phyloP scores from a whole-genome alignment of 257 asterid species.

The Ajuga chamaepitys region DNA sequence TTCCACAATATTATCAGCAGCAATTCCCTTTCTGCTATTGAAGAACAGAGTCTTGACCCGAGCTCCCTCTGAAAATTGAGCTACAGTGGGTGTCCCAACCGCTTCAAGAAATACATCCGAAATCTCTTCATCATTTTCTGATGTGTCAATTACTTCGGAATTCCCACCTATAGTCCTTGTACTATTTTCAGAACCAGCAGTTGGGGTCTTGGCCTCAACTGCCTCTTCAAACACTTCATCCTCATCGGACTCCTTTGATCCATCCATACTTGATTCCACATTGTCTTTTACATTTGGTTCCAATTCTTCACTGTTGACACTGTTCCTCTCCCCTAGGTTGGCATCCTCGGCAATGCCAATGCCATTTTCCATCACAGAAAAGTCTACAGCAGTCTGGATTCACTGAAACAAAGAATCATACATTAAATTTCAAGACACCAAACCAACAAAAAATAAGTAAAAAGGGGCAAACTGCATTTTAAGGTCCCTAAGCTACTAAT shows the following conservation, averaged over 20 bases:
- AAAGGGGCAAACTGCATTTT: no score
- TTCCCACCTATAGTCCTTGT: constrained; percentile 7
- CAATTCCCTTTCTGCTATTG: constrained; percentile 17
- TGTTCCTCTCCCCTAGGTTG: constrained; percentile 31
- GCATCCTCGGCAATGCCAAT: constrained; percentile 31
- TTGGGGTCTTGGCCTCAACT: constrained; percentile 26
- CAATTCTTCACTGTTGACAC: constrained; percentile 20
- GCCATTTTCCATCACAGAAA: constrained; percentile 61
- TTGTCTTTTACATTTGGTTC: constrained; percentile 23
- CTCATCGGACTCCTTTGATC: constrained; percentile 29
- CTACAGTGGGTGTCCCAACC: constrained; percentile 22
- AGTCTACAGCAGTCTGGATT: constrained; percentile 29
- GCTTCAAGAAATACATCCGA: constrained; percentile 30
- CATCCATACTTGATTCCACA: constrained; percentile 25
- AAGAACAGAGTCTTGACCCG: constrained; percentile 17
- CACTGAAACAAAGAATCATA: constrained; percentile 16
- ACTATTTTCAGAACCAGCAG: constrained; percentile 16
- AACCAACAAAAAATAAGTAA: background rate
- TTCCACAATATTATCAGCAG: constrained; percentile 7
- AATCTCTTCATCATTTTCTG: constrained; percentile 23
- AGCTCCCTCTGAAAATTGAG: constrained; percentile 17
- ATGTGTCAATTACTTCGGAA: constrained; percentile 18
- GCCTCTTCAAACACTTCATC: constrained; percentile 55
- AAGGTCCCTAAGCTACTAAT: no score
- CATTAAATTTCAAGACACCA: background rate